Evolutionary conservation across 768 basidiomycete species (phyloP), one percentile per base, ranked within the genome.

Genomic region (Boletus eberwhitei): DNA sequence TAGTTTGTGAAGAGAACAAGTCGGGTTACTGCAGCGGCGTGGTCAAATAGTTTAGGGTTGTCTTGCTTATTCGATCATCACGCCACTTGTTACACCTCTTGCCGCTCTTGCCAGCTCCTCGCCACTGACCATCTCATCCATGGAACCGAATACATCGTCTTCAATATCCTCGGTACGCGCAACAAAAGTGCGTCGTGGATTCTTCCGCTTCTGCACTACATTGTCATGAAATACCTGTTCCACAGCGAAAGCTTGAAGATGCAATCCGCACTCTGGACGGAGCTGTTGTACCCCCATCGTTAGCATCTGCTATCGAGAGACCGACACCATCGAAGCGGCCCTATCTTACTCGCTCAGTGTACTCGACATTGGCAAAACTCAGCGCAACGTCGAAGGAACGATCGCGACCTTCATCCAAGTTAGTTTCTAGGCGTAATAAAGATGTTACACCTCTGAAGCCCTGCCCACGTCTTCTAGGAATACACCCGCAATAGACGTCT

Each of bases 331-430:
- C 83, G n/a, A 80, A 79, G 21, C 84, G 86, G 59, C 79, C 75
- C 41, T 71, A 75, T 21, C 68, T 80, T 52, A 75, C 79, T 7
- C 83, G 77, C 14, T 86, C 88, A 1, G 65, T 93, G 3, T 93
- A 91, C 67, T 85, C 89, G 2, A 87, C 87, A 3, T 76, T 93
- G 41, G 79, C 86, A 42, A 92, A 90, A 71, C 89, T 91, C 65
- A 86, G 86, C 5, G 80, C 87, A 39, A 82, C 77, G 62, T 71
- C 78, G 13, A 85, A 78, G 62, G 77, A 79, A 53, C 59, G 36
- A n/a, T 49, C 74, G 11, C 72, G 64, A 44, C 65, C 74, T 66
- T 69, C 66, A 26, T 56, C 48, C 42, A 48, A 50, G 61, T 65
- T 17, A 64, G 68, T 53, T 39, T 34, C 17, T 38, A 42, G 17